Percentiles rank a stretch among this genome's conserved stretches.
Evolutionary conservation across 2,329 filamentous ascomycete genomes (phyloP).

Genomic region (Lasiodiplodia gonubiensis): DNA sequence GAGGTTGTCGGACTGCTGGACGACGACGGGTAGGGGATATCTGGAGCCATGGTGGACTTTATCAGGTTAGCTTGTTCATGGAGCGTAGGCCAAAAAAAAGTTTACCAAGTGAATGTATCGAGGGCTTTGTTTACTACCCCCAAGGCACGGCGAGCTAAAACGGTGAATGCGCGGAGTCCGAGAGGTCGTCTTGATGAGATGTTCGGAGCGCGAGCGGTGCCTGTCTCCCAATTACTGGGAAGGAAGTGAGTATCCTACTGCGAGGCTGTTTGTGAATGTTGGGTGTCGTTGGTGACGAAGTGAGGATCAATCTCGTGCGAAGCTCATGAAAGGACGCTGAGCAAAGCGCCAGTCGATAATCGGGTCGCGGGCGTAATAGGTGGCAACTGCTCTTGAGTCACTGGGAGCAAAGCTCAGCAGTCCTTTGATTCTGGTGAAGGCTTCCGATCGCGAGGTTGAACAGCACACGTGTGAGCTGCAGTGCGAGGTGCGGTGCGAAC

Average conservation of each 20-base stretch:
- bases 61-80: constrained; percentile 4
- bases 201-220: no score
- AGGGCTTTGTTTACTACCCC: not conserved
- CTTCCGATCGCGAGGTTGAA: not conserved
- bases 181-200: no score
- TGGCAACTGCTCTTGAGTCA: not conserved
- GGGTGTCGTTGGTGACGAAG: not conserved
- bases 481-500: not conserved
- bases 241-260: not conserved
- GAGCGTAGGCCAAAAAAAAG: not conserved
- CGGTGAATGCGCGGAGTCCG: no score
- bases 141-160: no score
- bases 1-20: not conserved
- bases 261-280: not conserved
- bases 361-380: not conserved
- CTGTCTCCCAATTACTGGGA: no score
- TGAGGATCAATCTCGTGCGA: not conserved
- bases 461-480: not conserved
- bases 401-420: no score
- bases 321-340: not conserved
- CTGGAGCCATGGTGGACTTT: not conserved
- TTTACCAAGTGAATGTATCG: not conserved
- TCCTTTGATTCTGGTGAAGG: no score
- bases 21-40: not conserved
- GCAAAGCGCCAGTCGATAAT: not conserved